A percentile compares a stretch with the other conserved stretches of the same genome.
These are phyloP conservation scores for Pythium grandisporangium DNA, from an alignment of 352 stramenopile genomes.

Conservation along the genomic window DNA sequence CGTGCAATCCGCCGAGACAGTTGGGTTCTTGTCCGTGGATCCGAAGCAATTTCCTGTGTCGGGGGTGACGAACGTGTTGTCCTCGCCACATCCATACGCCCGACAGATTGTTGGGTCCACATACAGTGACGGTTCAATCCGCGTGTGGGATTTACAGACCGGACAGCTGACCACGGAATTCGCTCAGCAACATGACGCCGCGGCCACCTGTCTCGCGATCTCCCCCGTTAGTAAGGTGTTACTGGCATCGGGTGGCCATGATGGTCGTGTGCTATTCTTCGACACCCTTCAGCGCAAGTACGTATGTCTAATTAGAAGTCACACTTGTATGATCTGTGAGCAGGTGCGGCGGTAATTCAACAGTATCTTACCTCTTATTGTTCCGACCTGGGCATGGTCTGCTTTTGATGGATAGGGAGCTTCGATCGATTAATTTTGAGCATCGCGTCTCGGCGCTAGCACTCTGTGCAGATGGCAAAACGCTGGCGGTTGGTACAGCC, in stretches of 20 bases:
- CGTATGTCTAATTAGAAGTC: background rate
- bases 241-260: slow-evolving; percentile 39
- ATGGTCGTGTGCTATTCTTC: slow-evolving; percentile 67
- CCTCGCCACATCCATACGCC: slow-evolving; percentile 53
- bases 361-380: background rate
- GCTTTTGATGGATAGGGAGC: slow-evolving; percentile 23
- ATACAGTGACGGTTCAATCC: slow-evolving; percentile 53
- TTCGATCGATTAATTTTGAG: slow-evolving; percentile 45
- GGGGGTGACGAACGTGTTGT: slow-evolving; percentile 38
- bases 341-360: too few relatives aligned
- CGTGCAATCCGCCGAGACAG: slow-evolving; percentile 40
- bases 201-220: slow-evolving; percentile 40
- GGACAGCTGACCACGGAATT: slow-evolving; percentile 51
- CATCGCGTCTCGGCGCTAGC: slow-evolving; percentile 45
- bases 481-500: slow-evolving; percentile 39
- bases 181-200: slow-evolving; percentile 38
- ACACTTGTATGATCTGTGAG: background rate
- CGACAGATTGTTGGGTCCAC: slow-evolving; percentile 41
- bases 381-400: background rate
- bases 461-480: slow-evolving; percentile 59
- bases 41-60: slow-evolving; percentile 30
- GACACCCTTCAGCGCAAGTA: slow-evolving; percentile 58
- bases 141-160: slow-evolving; percentile 54
- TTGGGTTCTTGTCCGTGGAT: slow-evolving; percentile 40
- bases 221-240: slow-evolving; percentile 69